Percentiles rank a stretch among this genome's conserved stretches.
Conservation (phyloP, 106 monocot genomes). For the Apostasia shenzhenica region DNA sequence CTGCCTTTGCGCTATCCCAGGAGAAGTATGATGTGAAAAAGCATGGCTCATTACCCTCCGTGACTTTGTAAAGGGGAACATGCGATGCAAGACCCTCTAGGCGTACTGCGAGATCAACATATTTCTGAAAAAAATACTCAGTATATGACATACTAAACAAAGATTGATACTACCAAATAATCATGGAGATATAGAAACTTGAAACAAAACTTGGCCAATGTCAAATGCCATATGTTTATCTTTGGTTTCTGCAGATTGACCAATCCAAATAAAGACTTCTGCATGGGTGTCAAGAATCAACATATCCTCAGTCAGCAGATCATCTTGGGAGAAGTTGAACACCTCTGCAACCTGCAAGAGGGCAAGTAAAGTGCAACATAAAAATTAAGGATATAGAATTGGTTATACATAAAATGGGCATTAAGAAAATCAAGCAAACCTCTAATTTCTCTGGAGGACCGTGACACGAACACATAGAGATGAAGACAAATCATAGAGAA, state of each 20-base stretch:
- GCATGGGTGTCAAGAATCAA: slow-evolving; percentile 70
- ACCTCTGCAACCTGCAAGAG: slow-evolving; percentile 51
- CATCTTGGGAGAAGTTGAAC: slow-evolving; percentile 86
- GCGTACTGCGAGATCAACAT: slow-evolving; percentile 37
- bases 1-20: slow-evolving; percentile 41
- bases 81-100: slow-evolving; percentile 41
- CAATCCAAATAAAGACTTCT: slow-evolving; percentile 84
- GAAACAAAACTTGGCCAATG: slow-evolving; percentile 42
- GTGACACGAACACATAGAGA: not conserved
- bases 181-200: not conserved
- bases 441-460: slow-evolving; percentile 38
- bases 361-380: not conserved
- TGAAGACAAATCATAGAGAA: not conserved
- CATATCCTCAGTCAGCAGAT: slow-evolving; percentile 76
- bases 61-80: slow-evolving; percentile 45
- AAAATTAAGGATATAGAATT: no score
- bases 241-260: slow-evolving; percentile 51
- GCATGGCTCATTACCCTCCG: slow-evolving; percentile 56
- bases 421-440: slow-evolving; percentile 13
- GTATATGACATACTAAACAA: not conserved
- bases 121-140: slow-evolving; percentile 33
- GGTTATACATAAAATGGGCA: not conserved
- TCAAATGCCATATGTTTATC: slow-evolving; percentile 62
- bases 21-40: slow-evolving; percentile 48
- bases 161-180: not conserved